Conservation (phyloP, 2,329 filamentous ascomycete species). For the Lachnellula suecica region DNA sequence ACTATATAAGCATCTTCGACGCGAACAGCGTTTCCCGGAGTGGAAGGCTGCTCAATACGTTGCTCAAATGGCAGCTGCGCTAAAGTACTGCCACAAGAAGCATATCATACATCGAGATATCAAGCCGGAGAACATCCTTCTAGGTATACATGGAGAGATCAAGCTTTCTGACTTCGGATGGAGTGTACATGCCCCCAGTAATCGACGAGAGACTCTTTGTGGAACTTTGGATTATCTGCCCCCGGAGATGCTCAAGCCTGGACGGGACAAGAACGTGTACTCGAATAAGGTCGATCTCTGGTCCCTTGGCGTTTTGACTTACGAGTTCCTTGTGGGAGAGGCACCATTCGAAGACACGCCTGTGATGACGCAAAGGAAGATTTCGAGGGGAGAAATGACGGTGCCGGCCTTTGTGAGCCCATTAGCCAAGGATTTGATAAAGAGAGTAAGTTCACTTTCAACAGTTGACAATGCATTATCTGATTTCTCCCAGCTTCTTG, state of each 20-base stretch:
- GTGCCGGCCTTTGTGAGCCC: slow-evolving; percentile 87
- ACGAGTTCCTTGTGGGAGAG: slow-evolving; percentile 94
- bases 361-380: slow-evolving; percentile 89
- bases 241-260: slow-evolving; percentile 92
- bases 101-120: slow-evolving; percentile 97
- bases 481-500: slow-evolving; percentile 63
- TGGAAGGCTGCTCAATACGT: slow-evolving; percentile 73
- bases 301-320: slow-evolving; percentile 92
- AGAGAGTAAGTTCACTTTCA: slow-evolving; percentile 60
- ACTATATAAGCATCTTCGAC: slow-evolving; percentile 70
- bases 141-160: slow-evolving; percentile 95
- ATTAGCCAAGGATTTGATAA: slow-evolving; percentile 90
- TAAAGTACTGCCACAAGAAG: slow-evolving; percentile 92
- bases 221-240: slow-evolving; percentile 96
- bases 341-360: slow-evolving; percentile 96
- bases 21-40: slow-evolving; percentile 67
- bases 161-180: slow-evolving; percentile 99
- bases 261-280: slow-evolving; percentile 72
- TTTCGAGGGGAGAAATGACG: slow-evolving; percentile 86
- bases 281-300: slow-evolving; percentile 96
- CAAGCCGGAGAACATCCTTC: slow-evolving; percentile 95
- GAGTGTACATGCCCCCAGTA: slow-evolving; percentile 97
- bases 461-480: neutral
- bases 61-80: slow-evolving; percentile 76
- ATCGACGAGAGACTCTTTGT: slow-evolving; percentile 90